Percentiles rank a stretch among this genome's conserved stretches.
Conservation (phyloP, 23 red algal species). For the Pyropia haitanensis region DNA sequence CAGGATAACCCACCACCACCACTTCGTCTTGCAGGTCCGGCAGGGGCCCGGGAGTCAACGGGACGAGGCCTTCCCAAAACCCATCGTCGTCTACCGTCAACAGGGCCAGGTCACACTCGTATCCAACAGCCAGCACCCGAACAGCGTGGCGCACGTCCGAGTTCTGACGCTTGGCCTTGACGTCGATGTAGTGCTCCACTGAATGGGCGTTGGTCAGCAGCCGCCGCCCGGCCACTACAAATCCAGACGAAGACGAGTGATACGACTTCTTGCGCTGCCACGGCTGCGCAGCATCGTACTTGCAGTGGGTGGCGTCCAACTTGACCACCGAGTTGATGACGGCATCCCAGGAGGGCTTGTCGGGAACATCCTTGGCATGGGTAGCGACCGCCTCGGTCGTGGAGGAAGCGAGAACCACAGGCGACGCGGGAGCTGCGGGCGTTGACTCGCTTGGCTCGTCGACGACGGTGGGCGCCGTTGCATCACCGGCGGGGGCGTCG, state of each 20-base stretch:
- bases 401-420: constrained; percentile 29
- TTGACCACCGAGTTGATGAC: constrained; percentile 77
- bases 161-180: constrained; percentile 63
- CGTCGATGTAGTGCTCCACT: constrained; percentile 78
- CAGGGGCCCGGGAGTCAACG: constrained; percentile 43
- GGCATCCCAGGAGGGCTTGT: too few relatives aligned
- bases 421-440: background rate
- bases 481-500: background rate
- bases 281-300: constrained; percentile 74
- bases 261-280: constrained; percentile 71
- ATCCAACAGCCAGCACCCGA: constrained; percentile 67
- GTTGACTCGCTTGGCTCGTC: too few relatives aligned
- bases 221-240: constrained; percentile 57
- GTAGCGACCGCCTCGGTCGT: constrained; percentile 21
- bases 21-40: constrained; percentile 70
- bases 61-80: constrained; percentile 72
- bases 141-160: constrained; percentile 52
- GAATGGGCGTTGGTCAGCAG: constrained; percentile 86
- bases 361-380: constrained; percentile 10
- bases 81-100: constrained; percentile 62
- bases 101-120: constrained; percentile 92
- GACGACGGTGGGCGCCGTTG: too few relatives aligned
- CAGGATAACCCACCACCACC: constrained; percentile 71
- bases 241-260: constrained; percentile 69
- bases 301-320: constrained; percentile 70